Evolutionary conservation across 371 early-diverging fungal genomes (phyloP), one percentile per base, ranked within the genome.

Genomic region (Zopfochytrium polystomum): DNA sequence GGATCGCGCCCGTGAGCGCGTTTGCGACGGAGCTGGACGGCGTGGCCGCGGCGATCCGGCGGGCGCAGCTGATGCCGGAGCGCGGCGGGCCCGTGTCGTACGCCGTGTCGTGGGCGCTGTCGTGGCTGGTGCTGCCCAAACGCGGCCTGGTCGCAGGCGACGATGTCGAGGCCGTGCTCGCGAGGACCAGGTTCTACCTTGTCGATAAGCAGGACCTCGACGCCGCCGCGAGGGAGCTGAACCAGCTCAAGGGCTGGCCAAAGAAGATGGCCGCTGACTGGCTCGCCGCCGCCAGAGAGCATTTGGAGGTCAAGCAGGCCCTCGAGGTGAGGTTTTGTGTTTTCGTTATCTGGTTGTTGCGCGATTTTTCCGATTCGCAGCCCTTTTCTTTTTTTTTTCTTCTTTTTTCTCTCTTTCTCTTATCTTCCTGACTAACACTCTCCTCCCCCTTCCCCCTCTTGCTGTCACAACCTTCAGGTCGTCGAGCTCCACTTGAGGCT

Each of bases 211-310:
- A 83, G 42, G 91, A 95, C 71, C 67, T 97, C 56, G 96, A 96
- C 52, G 77, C 76, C 48, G 95, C 95, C n/a, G 76, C 93, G 22
- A 80, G 96, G 58, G 96, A 97, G 71, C 62, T 95, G 61, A 96
- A 96, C 72, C 93, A 92, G 72, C 80, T 97, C 58, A 82, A 76
- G 55, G 96, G 98, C 7, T 97, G 98, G 98, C 87, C 93, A 6
- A 90, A 89, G 76, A 80, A 77, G 62, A 73, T 97, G 53, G 89
- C 95, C 27, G 66, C 78, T 67, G 98, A 93, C 74, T 97, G 98
- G 98, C 74, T 97, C 20, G 73, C 75, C 45, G 81, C 84, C 49
- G 94, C 95, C 4, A 83, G 94, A 52, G 74, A 80, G 63, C 86
- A 90, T 71, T 81, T 97, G 65, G 93, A 93, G 77, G 81, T 93